These are phyloP conservation scores for Periconia sp. DNA, from an alignment of 2,329 filamentous ascomycete species.

Conservation along the genomic window DNA sequence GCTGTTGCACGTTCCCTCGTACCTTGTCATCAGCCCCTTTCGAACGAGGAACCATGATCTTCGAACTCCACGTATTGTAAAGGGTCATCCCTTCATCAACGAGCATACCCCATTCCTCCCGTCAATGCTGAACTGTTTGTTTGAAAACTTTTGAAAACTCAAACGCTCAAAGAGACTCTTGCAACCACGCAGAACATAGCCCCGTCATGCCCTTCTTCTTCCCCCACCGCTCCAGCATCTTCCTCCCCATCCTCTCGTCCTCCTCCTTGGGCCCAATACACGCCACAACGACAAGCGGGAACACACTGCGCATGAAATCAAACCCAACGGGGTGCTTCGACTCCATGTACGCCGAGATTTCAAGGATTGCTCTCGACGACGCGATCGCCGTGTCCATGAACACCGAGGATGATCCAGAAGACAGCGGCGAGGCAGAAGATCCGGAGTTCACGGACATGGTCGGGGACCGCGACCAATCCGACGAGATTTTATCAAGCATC, in stretches of 20 bases:
- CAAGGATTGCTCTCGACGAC: conserved; percentile 13
- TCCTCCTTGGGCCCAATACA: conserved; percentile 19
- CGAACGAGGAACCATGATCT: too few relatives aligned
- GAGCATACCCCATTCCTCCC: too few relatives aligned
- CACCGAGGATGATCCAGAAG: background rate
- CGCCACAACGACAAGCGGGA: conserved; percentile 26
- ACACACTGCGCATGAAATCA: conserved; percentile 27
- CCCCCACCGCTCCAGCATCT: conserved; percentile 30
- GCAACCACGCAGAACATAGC: conserved; percentile 15
- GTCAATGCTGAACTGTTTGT: too few relatives aligned
- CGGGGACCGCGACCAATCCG: background rate
- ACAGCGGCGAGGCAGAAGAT: background rate
- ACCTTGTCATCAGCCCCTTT: too few relatives aligned
- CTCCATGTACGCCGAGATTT: conserved; percentile 18
- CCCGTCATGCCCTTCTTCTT: conserved; percentile 17
- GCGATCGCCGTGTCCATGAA: background rate
- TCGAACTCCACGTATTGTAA: too few relatives aligned
- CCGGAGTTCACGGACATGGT: background rate
- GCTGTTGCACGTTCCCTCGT: too few relatives aligned
- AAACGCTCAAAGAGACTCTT: background rate
- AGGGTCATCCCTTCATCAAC: too few relatives aligned
- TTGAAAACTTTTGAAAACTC: too few relatives aligned
- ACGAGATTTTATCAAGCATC: conserved; percentile 20
- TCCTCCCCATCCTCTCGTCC: conserved; percentile 14
- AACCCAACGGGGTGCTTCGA: conserved; percentile 25